Evolutionary conservation across 148 eudicot species (phyloP).

Genomic region (Bassia scoparia): DNA sequence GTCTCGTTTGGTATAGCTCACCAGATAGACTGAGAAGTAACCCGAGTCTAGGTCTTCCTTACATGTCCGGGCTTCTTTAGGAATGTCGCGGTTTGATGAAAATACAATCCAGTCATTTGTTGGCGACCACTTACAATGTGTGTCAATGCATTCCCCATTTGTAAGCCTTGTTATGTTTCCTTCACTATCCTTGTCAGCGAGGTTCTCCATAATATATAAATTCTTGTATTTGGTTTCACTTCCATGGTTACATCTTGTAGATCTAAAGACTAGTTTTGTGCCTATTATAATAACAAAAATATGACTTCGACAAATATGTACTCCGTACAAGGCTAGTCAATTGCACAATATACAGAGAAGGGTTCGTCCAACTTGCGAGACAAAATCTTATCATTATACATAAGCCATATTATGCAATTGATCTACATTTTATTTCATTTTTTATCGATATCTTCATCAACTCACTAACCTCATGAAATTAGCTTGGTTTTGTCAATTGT

Average conservation of each 20-base stretch:
- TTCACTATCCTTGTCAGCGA: not conserved
- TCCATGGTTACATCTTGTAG: slow-evolving; percentile 7
- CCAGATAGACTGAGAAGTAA: slow-evolving; percentile 15
- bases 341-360: too few species aligned
- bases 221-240: slow-evolving; percentile 9
- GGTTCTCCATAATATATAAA: slow-evolving; percentile 26
- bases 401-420: too few species aligned
- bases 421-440: too few species aligned
- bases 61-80: not conserved
- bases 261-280: slow-evolving; percentile 17
- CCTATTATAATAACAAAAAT: not conserved
- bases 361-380: too few species aligned
- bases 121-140: slow-evolving; percentile 28
- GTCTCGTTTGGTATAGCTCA: not conserved
- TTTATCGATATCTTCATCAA: too few species aligned
- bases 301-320: not conserved
- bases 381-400: too few species aligned
- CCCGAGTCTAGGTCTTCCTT: slow-evolving; percentile 18
- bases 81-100: slow-evolving; percentile 21
- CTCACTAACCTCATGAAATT: too few species aligned
- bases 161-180: slow-evolving; percentile 11
- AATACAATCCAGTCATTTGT: slow-evolving; percentile 23
- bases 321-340: too few species aligned
- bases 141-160: slow-evolving; percentile 15
- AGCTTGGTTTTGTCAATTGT: too few species aligned